These are phyloP conservation scores for Lagenaria siceraria DNA, from an alignment of 306 rosid species.

Conservation along the genomic window DNA sequence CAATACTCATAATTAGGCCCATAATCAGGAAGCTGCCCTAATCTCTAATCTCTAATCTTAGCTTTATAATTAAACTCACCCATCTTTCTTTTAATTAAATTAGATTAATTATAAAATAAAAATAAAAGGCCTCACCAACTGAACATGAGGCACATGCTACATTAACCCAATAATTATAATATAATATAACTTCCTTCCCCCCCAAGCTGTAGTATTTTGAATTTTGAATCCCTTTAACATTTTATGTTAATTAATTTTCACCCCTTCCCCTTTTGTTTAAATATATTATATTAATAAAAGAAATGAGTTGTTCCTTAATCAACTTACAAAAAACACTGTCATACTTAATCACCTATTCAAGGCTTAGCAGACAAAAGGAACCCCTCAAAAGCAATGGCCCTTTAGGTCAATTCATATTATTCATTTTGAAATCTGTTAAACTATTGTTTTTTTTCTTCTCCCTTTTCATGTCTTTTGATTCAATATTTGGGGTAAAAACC, in stretches of 20 bases:
- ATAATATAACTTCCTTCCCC: background rate
- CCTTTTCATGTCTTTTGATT: background rate
- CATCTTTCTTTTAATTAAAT: no score
- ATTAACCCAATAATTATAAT: background rate
- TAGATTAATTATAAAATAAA: no score
- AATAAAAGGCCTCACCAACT: constrained; percentile 2
- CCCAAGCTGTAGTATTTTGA: background rate
- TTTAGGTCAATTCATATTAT: background rate
- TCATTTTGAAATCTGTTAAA: background rate
- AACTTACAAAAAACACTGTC: background rate
- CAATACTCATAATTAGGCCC: constrained; percentile 24
- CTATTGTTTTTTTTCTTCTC: background rate
- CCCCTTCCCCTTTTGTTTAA: background rate
- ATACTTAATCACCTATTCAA: background rate
- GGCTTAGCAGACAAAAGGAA: background rate
- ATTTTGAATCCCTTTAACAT: background rate
- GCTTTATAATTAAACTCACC: background rate
- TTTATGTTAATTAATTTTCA: background rate
- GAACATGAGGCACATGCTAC: background rate
- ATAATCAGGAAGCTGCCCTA: constrained; percentile 19
- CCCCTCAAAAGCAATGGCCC: background rate
- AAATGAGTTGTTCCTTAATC: background rate
- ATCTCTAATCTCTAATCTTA: background rate
- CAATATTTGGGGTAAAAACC: background rate
- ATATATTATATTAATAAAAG: background rate